phyloP scores from a whole-genome alignment of 441 rosid species.

The Pelargonium myrrhifolium region DNA sequence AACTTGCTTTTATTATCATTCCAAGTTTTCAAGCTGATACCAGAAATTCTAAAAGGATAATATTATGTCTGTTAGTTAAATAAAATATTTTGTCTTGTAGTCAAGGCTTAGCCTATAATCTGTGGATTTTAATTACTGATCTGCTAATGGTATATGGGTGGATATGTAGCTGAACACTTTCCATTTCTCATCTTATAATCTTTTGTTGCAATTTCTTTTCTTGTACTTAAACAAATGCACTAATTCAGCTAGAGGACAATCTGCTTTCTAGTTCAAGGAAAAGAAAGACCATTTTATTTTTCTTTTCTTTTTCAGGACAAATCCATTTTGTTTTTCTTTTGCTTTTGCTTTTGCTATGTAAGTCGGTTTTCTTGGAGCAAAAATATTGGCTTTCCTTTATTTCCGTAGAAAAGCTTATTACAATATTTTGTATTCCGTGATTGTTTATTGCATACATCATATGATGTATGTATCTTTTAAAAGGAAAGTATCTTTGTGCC shows the following conservation, averaged over 20 bases:
- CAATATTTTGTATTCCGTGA: background rate
- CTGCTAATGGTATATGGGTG: background rate
- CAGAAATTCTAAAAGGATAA: background rate
- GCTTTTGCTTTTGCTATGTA: slow-evolving; percentile 1
- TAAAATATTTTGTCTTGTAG: background rate
- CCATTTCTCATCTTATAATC: slow-evolving; percentile 1
- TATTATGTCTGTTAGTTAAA: background rate
- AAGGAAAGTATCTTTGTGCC: background rate
- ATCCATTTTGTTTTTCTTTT: background rate
- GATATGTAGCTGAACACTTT: background rate
- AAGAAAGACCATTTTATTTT: slow-evolving; percentile 4
- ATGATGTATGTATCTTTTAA: background rate
- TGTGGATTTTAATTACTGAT: background rate
- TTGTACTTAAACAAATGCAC: background rate
- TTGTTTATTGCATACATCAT: background rate
- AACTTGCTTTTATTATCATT: slow-evolving; percentile 5
- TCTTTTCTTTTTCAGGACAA: background rate
- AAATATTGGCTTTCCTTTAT: background rate
- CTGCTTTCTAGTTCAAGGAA: slow-evolving; percentile 9
- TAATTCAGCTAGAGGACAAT: background rate
- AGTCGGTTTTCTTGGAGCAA: background rate
- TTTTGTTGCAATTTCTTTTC: background rate
- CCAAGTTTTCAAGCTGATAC: background rate
- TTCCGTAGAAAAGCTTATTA: too few relatives aligned
- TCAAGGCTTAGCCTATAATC: background rate